Evolutionary conservation across 768 basidiomycete genomes (phyloP).

Genomic region (Pulveroboletus sp.): DNA sequence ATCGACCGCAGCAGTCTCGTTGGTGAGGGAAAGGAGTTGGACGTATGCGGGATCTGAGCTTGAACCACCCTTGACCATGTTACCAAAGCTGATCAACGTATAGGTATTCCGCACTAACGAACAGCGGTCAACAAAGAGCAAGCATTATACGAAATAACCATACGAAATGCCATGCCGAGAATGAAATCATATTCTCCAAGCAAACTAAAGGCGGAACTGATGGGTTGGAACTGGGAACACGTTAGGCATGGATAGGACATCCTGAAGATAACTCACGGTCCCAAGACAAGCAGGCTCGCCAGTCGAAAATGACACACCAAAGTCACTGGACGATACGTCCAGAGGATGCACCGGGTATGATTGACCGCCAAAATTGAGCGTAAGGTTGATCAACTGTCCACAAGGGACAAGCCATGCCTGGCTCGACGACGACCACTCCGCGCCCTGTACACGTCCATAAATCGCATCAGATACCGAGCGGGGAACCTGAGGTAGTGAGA

Average conservation of each 20-base stretch:
- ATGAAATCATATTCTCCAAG: slow-evolving; percentile 80
- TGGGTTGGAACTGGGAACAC: slow-evolving; percentile 66
- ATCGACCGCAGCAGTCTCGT: slow-evolving; percentile 47
- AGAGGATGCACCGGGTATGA: slow-evolving; percentile 73
- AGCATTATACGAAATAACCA: slow-evolving; percentile 22
- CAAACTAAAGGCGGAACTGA: slow-evolving; percentile 73
- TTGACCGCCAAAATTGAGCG: slow-evolving; percentile 66
- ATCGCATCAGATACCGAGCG: slow-evolving; percentile 75
- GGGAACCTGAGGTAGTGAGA: slow-evolving; percentile 66
- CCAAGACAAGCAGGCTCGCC: slow-evolving; percentile 65
- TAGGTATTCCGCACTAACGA: slow-evolving; percentile 72
- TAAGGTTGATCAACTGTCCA: slow-evolving; percentile 64
- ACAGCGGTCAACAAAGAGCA: slow-evolving; percentile 4
- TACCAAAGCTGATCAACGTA: slow-evolving; percentile 67
- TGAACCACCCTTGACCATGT: slow-evolving; percentile 52
- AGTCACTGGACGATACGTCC: slow-evolving; percentile 60
- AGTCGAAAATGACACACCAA: slow-evolving; percentile 36
- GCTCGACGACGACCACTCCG: slow-evolving; percentile 52
- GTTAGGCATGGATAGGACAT: slow-evolving; percentile 4
- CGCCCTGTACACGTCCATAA: slow-evolving; percentile 73
- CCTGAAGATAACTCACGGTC: slow-evolving; percentile 44
- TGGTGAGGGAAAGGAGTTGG: slow-evolving; percentile 62
- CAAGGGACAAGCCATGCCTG: slow-evolving; percentile 75
- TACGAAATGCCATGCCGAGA: slow-evolving; percentile 77
- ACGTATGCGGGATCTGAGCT: slow-evolving; percentile 58